A percentile compares a stretch with the other conserved stretches of the same genome.
Evolutionary conservation across 805 yeast species (phyloP).

Genomic region (Metschnikowia drakensbergensis): DNA sequence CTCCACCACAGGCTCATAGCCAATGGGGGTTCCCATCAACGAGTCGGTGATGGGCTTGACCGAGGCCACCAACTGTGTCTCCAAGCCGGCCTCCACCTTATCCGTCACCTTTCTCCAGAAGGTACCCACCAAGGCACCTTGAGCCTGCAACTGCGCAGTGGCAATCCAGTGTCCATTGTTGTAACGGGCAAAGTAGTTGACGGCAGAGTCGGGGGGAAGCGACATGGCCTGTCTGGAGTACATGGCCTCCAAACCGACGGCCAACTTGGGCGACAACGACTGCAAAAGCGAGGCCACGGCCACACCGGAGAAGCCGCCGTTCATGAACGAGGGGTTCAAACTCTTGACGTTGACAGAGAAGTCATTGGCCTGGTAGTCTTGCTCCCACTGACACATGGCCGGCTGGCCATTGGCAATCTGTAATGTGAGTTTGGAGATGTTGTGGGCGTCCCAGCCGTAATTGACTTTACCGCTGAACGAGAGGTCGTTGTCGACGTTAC

Average conservation of each 20-base stretch:
- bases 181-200: slow-evolving; percentile 87
- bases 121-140: slow-evolving; percentile 83
- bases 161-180: slow-evolving; percentile 88
- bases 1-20: slow-evolving; percentile 80
- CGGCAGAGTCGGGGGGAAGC: slow-evolving; percentile 84
- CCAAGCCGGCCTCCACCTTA: slow-evolving; percentile 92
- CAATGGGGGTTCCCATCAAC: slow-evolving; percentile 73
- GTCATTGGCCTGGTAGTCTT: slow-evolving; percentile 88
- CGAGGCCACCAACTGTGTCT: slow-evolving; percentile 75
- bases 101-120: slow-evolving; percentile 94
- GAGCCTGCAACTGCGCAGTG: slow-evolving; percentile 88
- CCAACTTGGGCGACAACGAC: slow-evolving; percentile 75
- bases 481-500: slow-evolving; percentile 82
- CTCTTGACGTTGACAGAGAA: slow-evolving; percentile 86
- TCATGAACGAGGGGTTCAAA: slow-evolving; percentile 78
- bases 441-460: slow-evolving; percentile 81
- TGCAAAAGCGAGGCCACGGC: slow-evolving; percentile 89
- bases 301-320: slow-evolving; percentile 82
- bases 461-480: slow-evolving; percentile 85
- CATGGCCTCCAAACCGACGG: slow-evolving; percentile 89
- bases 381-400: slow-evolving; percentile 92
- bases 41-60: slow-evolving; percentile 71
- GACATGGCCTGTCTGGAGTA: slow-evolving; percentile 69
- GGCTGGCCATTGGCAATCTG: slow-evolving; percentile 89
- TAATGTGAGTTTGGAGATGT: slow-evolving; percentile 77